Conservation (phyloP, 805 yeast species). For the Suhomyces sp. region DNA sequence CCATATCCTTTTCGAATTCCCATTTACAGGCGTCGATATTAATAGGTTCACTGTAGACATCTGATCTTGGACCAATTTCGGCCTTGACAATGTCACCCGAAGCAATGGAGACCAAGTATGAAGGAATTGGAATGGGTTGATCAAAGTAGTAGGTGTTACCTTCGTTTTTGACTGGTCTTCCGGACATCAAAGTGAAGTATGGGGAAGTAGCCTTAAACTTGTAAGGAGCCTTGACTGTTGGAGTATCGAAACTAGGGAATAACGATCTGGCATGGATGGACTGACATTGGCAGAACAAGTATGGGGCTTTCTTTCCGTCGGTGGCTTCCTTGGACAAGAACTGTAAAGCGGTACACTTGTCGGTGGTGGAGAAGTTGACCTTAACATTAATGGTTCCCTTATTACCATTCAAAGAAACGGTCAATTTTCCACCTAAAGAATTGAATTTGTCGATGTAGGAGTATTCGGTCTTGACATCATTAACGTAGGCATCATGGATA, state of each 20-base stretch:
- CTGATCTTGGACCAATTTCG: constrained; percentile 35
- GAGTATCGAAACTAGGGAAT: constrained; percentile 40
- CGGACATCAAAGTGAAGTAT: constrained; percentile 29
- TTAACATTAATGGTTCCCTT: constrained; percentile 6
- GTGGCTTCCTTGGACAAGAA: constrained; percentile 25
- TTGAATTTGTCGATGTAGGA: constrained; percentile 13
- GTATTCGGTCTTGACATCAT: constrained; percentile 15
- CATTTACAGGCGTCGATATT: constrained; percentile 29
- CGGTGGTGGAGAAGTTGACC: constrained; percentile 27
- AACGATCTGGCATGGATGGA: constrained; percentile 37
- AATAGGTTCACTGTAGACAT: constrained; percentile 29
- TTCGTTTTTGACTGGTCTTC: constrained; percentile 21
- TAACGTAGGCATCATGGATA: constrained; percentile 18
- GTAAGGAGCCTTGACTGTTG: constrained; percentile 31
- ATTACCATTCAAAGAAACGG: constrained; percentile 12
- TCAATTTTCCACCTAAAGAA: constrained; percentile 28
- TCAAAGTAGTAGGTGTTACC: constrained; percentile 22
- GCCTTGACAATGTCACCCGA: constrained; percentile 31
- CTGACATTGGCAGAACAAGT: constrained; percentile 37
- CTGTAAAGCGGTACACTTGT: constrained; percentile 34
- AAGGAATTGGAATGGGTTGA: constrained; percentile 37
- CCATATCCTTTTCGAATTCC: constrained; percentile 39
- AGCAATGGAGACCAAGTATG: constrained; percentile 35
- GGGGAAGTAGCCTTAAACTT: constrained; percentile 27
- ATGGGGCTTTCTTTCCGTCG: constrained; percentile 33